Base-by-base conservation (phyloP, 495 filamentous ascomycete genomes). In the Penicillium goetzii region DNA sequence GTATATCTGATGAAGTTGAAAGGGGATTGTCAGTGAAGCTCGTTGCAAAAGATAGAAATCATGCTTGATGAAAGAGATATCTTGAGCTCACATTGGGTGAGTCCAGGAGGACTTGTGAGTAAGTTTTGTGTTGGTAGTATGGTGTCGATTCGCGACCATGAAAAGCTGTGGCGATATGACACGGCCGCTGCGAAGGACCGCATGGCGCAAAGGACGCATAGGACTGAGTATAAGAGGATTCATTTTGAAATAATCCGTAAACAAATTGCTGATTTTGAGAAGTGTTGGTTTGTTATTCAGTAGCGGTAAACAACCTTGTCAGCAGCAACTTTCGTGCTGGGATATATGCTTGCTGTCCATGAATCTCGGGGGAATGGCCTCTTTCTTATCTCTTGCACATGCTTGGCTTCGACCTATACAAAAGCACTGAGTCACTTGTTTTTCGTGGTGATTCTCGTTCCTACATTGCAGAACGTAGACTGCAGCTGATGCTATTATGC, bases 51-150 rank as follows among this genome's bases (percentile, higher is more conserved):
- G 41, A 21, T 2, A 10, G n/a, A 47, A 0, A 3, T 12, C 9
- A 15, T 17, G 14, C n/a, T n/a, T n/a, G n/a, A n/a, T n/a, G 14
- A 4, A 4, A 17, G 1, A n/a, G 15, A 1, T 40, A 23, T 3
- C 19, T 4, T 12, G 6, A n/a, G 4, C 79, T 66, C 72, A 81
- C 79, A 81, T 69, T 56, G 79, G 79, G 57, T 81, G 79, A 41
- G 19, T 58, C 79, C 79, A 81, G 4, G 43, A 23, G 19, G 43
- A 47, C 21, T 47, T 47, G 2, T 47, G 19, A 25, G 43, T 14
- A 4, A 25, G 43, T 25, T 47, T 21, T 23, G 43, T 12, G 19
- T 47, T 47, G 3, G 43, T 47, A 12, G 19, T 12, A 47, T 47
- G 19, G 21, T 14, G 19, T 25, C 43, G 43, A 47, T 14, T 47